Conservation (phyloP, 2,329 filamentous ascomycete genomes). For the Pestalotiopsis sp. region DNA sequence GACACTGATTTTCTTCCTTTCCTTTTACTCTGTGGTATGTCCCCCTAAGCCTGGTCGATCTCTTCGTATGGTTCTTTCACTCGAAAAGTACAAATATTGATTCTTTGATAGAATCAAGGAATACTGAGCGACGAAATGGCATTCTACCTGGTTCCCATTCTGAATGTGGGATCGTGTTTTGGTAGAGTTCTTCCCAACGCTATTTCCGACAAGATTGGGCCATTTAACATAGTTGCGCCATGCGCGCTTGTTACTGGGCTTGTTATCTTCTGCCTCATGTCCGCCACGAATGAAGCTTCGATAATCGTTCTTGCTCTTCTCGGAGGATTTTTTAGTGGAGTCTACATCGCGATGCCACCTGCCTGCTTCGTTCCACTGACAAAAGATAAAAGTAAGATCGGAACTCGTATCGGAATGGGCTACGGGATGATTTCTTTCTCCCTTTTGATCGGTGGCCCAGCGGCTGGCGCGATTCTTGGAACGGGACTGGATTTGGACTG, state of each 20-base stretch:
- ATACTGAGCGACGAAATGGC: slow-evolving; percentile 35
- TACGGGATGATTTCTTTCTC: slow-evolving; percentile 36
- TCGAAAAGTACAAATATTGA: no score
- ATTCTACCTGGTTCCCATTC: slow-evolving; percentile 45
- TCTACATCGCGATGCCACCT: slow-evolving; percentile 44
- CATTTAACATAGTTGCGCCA: slow-evolving; percentile 37
- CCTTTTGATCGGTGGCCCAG: slow-evolving; percentile 35
- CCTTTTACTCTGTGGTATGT: slow-evolving; percentile 33
- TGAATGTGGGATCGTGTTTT: slow-evolving; percentile 43
- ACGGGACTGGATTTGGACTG: neutral
- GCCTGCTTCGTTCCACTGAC: slow-evolving; percentile 42
- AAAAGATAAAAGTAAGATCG: slow-evolving; percentile 41
- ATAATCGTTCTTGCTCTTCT: slow-evolving; percentile 38
- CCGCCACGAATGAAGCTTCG: slow-evolving; percentile 30
- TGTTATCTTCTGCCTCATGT: slow-evolving; percentile 39
- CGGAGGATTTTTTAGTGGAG: slow-evolving; percentile 45
- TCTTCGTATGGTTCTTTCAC: no score
- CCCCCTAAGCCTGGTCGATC: no score
- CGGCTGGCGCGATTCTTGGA: slow-evolving; percentile 36
- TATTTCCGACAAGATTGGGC: slow-evolving; percentile 39
- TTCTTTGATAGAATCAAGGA: slow-evolving; percentile 19
- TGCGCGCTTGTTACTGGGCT: slow-evolving; percentile 34
- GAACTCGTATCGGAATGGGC: slow-evolving; percentile 43
- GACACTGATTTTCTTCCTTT: slow-evolving; percentile 42
- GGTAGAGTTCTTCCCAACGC: slow-evolving; percentile 41